These are phyloP conservation scores for Phytophthora megakarya DNA, from an alignment of 352 stramenopile genomes.

Conservation along the genomic window DNA sequence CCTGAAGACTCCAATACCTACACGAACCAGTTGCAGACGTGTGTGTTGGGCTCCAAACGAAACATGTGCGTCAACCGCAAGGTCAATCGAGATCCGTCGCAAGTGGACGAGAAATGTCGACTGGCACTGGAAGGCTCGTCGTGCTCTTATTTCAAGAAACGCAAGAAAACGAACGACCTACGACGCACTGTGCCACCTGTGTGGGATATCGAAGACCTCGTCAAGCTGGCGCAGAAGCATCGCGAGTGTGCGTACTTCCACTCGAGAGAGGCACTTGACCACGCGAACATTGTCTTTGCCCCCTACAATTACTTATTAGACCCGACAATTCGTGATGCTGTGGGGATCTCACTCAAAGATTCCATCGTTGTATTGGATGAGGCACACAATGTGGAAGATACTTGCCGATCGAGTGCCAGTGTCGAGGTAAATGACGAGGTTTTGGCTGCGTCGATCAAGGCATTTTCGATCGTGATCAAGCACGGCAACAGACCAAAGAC, in stretches of 20 bases:
- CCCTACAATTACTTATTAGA: constrained; percentile 91
- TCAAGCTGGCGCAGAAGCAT: constrained; percentile 71
- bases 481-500: constrained; percentile 53
- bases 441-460: constrained; percentile 56
- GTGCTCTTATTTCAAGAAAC: constrained; percentile 44
- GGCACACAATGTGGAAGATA: constrained; percentile 89
- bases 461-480: constrained; percentile 74
- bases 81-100: constrained; percentile 58
- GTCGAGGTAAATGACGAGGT: constrained; percentile 67
- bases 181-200: constrained; percentile 55
- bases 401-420: constrained; percentile 77
- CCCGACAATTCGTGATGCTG: constrained; percentile 69
- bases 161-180: constrained; percentile 44
- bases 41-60: constrained; percentile 76
- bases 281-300: constrained; percentile 84
- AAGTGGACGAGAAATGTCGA: constrained; percentile 83
- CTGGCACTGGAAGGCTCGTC: constrained; percentile 35
- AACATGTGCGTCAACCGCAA: constrained; percentile 84
- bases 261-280: constrained; percentile 47
- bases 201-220: constrained; percentile 88
- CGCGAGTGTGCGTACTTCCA: constrained; percentile 85
- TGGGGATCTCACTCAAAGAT: constrained; percentile 74
- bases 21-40: constrained; percentile 72
- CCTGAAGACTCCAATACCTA: constrained; percentile 39
- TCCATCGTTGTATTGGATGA: constrained; percentile 86